These are phyloP conservation scores for Secale cereale DNA, from an alignment of 176 grass and related monocot genomes.

Conservation along the genomic window DNA sequence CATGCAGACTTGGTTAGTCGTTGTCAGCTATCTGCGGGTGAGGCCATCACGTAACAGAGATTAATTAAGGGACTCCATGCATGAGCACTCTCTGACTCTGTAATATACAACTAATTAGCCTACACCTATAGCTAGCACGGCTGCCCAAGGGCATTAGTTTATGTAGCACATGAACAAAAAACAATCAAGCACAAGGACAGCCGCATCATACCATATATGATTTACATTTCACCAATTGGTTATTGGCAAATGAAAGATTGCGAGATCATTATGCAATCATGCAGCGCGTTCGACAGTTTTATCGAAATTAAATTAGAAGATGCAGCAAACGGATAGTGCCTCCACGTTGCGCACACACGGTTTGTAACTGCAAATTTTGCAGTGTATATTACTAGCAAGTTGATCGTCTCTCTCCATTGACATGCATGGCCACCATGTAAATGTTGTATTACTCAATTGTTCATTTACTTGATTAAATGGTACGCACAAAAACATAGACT, in stretches of 20 bases:
- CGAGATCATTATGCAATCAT: slow-evolving; percentile 38
- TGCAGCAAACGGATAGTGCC: not conserved
- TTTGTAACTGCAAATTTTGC: not conserved
- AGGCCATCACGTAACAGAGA: slow-evolving; percentile 55
- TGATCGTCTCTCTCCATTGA: not conserved
- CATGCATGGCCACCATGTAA: not conserved
- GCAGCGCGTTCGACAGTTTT: not conserved
- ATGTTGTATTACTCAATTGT: not conserved
- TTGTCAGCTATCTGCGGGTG: slow-evolving; percentile 37
- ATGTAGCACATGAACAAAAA: slow-evolving; percentile 27
- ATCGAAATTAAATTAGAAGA: not conserved
- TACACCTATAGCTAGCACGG: not conserved
- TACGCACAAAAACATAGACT: not conserved
- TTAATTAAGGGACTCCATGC: slow-evolving; percentile 23
- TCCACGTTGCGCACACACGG: slow-evolving; percentile 21
- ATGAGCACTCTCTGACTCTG: slow-evolving; percentile 16
- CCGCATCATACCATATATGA: not conserved
- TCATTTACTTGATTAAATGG: not conserved
- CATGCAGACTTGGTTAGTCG: slow-evolving; percentile 14
- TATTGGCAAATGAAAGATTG: not conserved
- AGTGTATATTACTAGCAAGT: not conserved
- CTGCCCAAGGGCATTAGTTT: slow-evolving; percentile 6
- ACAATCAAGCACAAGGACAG: slow-evolving; percentile 13
- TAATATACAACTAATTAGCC: not conserved
- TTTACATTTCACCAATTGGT: slow-evolving; percentile 14